Base-by-base conservation (phyloP, 352 stramenopile species). In the Phytophthora tubulina region DNA sequence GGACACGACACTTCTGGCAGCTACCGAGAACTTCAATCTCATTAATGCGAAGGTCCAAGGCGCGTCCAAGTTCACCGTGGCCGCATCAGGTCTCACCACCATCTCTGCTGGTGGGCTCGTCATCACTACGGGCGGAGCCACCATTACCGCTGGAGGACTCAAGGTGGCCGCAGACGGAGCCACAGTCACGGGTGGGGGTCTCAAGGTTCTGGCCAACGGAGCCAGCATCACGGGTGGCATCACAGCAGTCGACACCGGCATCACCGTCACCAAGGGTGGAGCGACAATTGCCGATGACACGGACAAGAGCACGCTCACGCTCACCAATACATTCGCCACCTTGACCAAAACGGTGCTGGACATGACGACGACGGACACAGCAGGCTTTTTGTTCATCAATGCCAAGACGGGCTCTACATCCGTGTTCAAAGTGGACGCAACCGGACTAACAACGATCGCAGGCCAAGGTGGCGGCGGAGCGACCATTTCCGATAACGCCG, bases 181-280 rank as follows among this genome's bases (percentile, higher is more conserved):
- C 10, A 41, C 35, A 1, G 35, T 41, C 21, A 27, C 21, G 21
- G 21, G 21, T 2, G 21, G 21, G n/a, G n/a, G n/a, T n/a, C n/a
- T n/a, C n/a, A n/a, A n/a, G n/a, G n/a, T n/a, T n/a, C n/a, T n/a
- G n/a, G n/a, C n/a, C n/a, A n/a, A 10, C 10, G 35, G 35, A 4
- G 35, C 35, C 10, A 41, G n/a, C 35, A 1, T 41, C 21, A 27
- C 21, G 21, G 21, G 21, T 2, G 21, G 21, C 21, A 27, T 27
- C 21, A 27, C 21, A 2, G 21, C 21, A 27, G 21, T 27, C 21
- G 21, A 27, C 21, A 27, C 21, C 21, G 21, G 21, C 21, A 2
- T 52, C 8, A 54, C 48, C 3, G 79, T 69, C 9, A 68, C 81
- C 11, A 21, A 53, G 1, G 61, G 61, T 7, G 61, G 49, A 35